These are phyloP conservation scores for Debaryomyces coudertii DNA, from an alignment of 1,139 yeast genomes.

Conservation along the genomic window DNA sequence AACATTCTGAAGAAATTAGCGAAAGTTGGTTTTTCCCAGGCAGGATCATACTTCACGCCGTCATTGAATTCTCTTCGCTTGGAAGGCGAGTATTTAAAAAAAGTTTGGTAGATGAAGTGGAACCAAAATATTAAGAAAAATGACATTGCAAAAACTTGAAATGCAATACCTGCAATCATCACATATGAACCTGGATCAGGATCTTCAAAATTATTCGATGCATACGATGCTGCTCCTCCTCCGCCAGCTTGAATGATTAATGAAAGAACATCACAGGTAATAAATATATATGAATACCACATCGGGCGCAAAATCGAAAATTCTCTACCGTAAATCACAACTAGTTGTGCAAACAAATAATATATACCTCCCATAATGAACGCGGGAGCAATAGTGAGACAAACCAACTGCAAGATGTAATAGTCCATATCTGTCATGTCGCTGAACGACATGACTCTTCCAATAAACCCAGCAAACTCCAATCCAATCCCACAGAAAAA, in stretches of 20 bases:
- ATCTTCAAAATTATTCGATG: conserved; percentile 36
- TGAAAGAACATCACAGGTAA: conserved; percentile 65
- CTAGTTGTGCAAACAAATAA: conserved; percentile 69
- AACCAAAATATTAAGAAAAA: conserved; percentile 60
- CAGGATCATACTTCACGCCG: conserved; percentile 20
- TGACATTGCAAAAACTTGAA: conserved; percentile 77
- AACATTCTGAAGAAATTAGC: conserved; percentile 34
- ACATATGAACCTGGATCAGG: conserved; percentile 62
- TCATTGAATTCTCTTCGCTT: background rate
- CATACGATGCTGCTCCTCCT: conserved; percentile 71
- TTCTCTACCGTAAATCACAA: conserved; percentile 65
- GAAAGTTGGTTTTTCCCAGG: conserved; percentile 29
- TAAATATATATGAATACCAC: conserved; percentile 70
- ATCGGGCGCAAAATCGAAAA: conserved; percentile 69
- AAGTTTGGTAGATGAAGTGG: conserved; percentile 50
- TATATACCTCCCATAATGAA: conserved; percentile 88
- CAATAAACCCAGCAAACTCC: conserved; percentile 74
- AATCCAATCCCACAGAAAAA: conserved; percentile 63
- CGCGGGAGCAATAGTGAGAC: conserved; percentile 81
- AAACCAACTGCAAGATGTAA: conserved; percentile 66
- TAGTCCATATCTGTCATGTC: conserved; percentile 42
- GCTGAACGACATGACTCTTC: conserved; percentile 51
- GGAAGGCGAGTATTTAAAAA: conserved; percentile 28
- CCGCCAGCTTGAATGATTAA: conserved; percentile 81
- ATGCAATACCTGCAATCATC: conserved; percentile 80